These are phyloP conservation scores for Scolecobasidium constrictum DNA, from an alignment of 2,329 filamentous ascomycete genomes.

Conservation along the genomic window DNA sequence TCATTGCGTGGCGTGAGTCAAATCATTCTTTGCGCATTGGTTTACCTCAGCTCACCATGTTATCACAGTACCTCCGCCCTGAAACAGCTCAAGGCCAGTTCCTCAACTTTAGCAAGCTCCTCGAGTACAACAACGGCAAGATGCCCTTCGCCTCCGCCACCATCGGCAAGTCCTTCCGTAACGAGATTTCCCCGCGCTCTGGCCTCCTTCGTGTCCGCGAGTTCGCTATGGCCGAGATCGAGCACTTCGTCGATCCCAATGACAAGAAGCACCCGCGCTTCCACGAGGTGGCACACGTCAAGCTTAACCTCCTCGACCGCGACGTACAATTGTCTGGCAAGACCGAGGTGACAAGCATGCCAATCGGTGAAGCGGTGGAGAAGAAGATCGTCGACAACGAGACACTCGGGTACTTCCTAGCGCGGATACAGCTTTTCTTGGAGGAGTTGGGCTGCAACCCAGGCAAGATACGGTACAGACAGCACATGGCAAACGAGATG, in stretches of 20 bases:
- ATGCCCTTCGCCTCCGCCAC: slow-evolving; percentile 98
- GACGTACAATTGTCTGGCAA: slow-evolving; percentile 79
- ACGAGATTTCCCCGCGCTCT: slow-evolving; percentile 89
- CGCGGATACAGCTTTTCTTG: slow-evolving; percentile 85
- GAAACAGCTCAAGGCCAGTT: slow-evolving; percentile 99
- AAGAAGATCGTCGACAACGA: slow-evolving; percentile 86
- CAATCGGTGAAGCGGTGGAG: slow-evolving; percentile 78
- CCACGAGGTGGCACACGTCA: slow-evolving; percentile 68
- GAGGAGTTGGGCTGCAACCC: slow-evolving; percentile 78
- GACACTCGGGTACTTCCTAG: slow-evolving; percentile 95
- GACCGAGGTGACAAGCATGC: slow-evolving; percentile 60
- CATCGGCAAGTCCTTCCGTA: slow-evolving; percentile 95
- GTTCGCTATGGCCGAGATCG: slow-evolving; percentile 87
- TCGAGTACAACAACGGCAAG: slow-evolving; percentile 87
- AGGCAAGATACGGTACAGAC: slow-evolving; percentile 85
- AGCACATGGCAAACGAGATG: slow-evolving; percentile 89
- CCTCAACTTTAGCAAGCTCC: slow-evolving; percentile 88
- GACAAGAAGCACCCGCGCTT: slow-evolving; percentile 94
- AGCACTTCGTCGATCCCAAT: slow-evolving; percentile 93
- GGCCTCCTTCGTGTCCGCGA: slow-evolving; percentile 90
- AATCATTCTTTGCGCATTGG: too few species aligned
- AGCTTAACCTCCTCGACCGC: slow-evolving; percentile 75
- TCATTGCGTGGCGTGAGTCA: background rate
- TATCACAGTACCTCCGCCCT: slow-evolving; percentile 52
- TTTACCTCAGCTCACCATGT: too few species aligned